Percentiles rank a stretch among this genome's conserved stretches.
These are phyloP conservation scores for Trypanosoma mega DNA, from an alignment of 208 protist genomes.

Conservation along the genomic window DNA sequence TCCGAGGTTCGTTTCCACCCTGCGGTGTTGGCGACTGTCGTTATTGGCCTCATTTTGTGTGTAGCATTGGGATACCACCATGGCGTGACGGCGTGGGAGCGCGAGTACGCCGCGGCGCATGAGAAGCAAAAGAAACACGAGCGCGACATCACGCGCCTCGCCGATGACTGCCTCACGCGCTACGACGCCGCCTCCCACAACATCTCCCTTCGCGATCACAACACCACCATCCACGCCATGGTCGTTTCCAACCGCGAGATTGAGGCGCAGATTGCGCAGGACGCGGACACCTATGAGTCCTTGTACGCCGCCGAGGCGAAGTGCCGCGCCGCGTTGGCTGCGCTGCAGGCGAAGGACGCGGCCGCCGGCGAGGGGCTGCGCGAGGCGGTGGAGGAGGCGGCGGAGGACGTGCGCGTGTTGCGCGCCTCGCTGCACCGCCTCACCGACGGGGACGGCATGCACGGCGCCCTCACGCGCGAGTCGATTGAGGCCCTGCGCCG, in stretches of 20 bases:
- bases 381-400: conserved; percentile 4
- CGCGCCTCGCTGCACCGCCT: conserved; percentile 13
- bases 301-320: not conserved
- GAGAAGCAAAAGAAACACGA: not conserved
- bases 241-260: not conserved
- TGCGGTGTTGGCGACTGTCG: conserved; percentile 23
- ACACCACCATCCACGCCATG: not conserved
- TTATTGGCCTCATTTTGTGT: conserved; percentile 29
- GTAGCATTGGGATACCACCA: conserved; percentile 41
- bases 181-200: too few species aligned
- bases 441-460: conserved; percentile 22
- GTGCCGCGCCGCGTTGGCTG: conserved; percentile 11
- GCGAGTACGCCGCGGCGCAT: conserved; percentile 6
- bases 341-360: not conserved
- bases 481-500: not conserved
- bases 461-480: not conserved
- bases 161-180: too few species aligned
- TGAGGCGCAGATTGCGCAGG: not conserved
- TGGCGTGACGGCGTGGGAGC: conserved; percentile 26
- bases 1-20: conserved; percentile 33
- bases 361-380: not conserved
- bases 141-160: not conserved
- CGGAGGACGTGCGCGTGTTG: conserved; percentile 3
- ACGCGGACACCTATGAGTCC: not conserved
- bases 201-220: too few species aligned